A percentile compares a stretch with the other conserved stretches of the same genome.
Conservation (phyloP, 2,329 filamentous ascomycete genomes). For the Simplicillium sp. region DNA sequence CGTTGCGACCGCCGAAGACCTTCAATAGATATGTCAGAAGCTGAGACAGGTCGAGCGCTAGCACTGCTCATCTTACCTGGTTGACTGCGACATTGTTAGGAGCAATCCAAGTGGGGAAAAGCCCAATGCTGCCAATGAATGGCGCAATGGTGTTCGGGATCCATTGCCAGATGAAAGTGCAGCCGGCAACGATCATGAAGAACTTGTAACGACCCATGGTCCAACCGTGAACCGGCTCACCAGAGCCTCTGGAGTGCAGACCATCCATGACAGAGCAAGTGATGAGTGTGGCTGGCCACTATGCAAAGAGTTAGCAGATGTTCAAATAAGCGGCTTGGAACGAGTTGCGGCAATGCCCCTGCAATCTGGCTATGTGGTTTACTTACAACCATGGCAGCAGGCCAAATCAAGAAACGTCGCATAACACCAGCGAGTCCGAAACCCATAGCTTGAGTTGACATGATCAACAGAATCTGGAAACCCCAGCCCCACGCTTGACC, state of each 20-base stretch:
- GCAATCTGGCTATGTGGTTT: too few relatives aligned
- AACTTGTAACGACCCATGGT: conserved; percentile 45
- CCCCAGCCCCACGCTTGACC: conserved; percentile 43
- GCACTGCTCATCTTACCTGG: conserved; percentile 27
- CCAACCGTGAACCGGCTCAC: conserved; percentile 48
- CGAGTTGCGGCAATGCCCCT: too few relatives aligned
- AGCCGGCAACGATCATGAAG: conserved; percentile 42
- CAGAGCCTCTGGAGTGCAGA: conserved; percentile 49
- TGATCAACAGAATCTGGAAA: conserved; percentile 49
- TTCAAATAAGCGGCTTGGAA: not conserved
- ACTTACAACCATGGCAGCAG: conserved; percentile 46
- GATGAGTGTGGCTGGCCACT: conserved; percentile 49
- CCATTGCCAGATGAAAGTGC: conserved; percentile 47
- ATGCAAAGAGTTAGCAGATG: not conserved
- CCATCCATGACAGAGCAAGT: conserved; percentile 55
- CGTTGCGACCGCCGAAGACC: conserved; percentile 42
- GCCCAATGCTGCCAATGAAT: conserved; percentile 44
- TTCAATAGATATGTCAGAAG: not conserved
- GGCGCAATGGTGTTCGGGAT: conserved; percentile 49
- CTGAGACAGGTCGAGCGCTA: too few relatives aligned
- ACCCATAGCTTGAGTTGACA: conserved; percentile 53
- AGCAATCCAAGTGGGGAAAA: conserved; percentile 42
- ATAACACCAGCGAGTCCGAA: conserved; percentile 53
- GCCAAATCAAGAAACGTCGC: conserved; percentile 49
- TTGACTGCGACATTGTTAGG: conserved; percentile 42